Evolutionary conservation across 2,329 filamentous ascomycete genomes (phyloP).

Genomic region (Claviceps sp.): DNA sequence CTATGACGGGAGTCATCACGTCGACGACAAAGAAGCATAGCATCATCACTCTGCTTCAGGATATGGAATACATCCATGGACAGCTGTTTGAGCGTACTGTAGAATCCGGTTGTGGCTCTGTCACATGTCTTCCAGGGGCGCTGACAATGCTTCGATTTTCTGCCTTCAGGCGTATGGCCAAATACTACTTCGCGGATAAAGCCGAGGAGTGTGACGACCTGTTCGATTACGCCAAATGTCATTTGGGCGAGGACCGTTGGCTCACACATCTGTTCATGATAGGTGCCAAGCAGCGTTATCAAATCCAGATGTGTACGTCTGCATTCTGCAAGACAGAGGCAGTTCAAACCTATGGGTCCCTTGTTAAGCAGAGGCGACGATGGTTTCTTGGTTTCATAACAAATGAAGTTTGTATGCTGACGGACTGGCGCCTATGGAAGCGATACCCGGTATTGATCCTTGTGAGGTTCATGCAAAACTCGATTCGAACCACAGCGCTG

Average conservation of each 20-base stretch:
- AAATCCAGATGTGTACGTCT: conserved; percentile 95
- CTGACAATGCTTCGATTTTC: conserved; percentile 92
- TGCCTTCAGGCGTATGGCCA: conserved; percentile 91
- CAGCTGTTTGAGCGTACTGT: conserved; percentile 93
- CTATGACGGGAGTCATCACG: conserved; percentile 96
- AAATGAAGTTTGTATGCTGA: conserved; percentile 97
- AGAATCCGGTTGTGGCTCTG: conserved; percentile 84
- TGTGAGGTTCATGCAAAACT: conserved; percentile 90
- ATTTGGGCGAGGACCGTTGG: conserved; percentile 92
- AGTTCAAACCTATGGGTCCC: conserved; percentile 71
- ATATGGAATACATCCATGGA: conserved; percentile 97
- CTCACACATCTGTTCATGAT: conserved; percentile 99
- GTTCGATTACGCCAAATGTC: conserved; percentile 93
- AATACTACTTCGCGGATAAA: conserved; percentile 97
- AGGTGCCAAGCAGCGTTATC: conserved; percentile 79
- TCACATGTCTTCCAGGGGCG: conserved; percentile 91
- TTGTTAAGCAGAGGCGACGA: conserved; percentile 85
- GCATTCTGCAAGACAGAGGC: conserved; percentile 98
- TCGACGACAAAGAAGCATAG: conserved; percentile 82
- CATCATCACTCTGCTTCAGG: conserved; percentile 82
- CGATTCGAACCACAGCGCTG: conserved; percentile 83
- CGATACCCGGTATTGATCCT: conserved; percentile 77
- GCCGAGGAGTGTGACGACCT: conserved; percentile 90
- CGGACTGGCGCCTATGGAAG: conserved; percentile 82
- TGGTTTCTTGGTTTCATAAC: conserved; percentile 98